A percentile compares a stretch with the other conserved stretches of the same genome.
phyloP scores from a whole-genome alignment of 1,139 yeast genomes.

The Protomyces inundatus region DNA sequence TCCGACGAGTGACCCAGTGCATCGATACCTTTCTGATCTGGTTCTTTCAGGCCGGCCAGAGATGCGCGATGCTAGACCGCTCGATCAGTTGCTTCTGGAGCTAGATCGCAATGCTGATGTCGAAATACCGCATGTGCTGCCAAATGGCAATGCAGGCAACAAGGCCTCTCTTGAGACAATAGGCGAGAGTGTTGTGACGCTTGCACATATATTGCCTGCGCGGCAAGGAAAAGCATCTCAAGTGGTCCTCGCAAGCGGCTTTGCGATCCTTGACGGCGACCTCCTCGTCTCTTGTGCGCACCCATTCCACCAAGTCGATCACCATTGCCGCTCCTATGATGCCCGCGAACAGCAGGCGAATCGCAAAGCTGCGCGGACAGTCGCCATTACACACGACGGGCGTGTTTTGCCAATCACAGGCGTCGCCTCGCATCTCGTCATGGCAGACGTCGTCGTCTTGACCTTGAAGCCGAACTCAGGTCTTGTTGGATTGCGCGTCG shows the following conservation, averaged over 20 bases:
- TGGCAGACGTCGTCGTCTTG: slow-evolving; percentile 13
- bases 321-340: slow-evolving; percentile 11
- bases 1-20: neutral
- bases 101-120: slow-evolving; percentile 3
- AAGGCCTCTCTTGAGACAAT: slow-evolving; percentile 7
- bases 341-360: slow-evolving; percentile 5
- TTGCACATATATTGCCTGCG: slow-evolving; percentile 13
- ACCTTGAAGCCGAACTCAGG: neutral
- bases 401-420: neutral
- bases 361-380: slow-evolving; percentile 2
- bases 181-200: slow-evolving; percentile 17
- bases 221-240: slow-evolving; percentile 1
- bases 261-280: slow-evolving; percentile 14
- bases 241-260: slow-evolving; percentile 12
- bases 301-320: slow-evolving; percentile 13
- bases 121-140: slow-evolving; percentile 10
- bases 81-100: neutral
- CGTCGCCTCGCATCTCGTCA: slow-evolving; percentile 16
- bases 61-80: neutral
- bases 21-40: neutral
- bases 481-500: slow-evolving; percentile 3
- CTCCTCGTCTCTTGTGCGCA: slow-evolving; percentile 11
- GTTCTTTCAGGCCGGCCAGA: neutral
- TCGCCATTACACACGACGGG: slow-evolving; percentile 5
- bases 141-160: slow-evolving; percentile 15